phyloP scores from a whole-genome alignment of 768 basidiomycete genomes.

The Rhodotorula graminis region DNA sequence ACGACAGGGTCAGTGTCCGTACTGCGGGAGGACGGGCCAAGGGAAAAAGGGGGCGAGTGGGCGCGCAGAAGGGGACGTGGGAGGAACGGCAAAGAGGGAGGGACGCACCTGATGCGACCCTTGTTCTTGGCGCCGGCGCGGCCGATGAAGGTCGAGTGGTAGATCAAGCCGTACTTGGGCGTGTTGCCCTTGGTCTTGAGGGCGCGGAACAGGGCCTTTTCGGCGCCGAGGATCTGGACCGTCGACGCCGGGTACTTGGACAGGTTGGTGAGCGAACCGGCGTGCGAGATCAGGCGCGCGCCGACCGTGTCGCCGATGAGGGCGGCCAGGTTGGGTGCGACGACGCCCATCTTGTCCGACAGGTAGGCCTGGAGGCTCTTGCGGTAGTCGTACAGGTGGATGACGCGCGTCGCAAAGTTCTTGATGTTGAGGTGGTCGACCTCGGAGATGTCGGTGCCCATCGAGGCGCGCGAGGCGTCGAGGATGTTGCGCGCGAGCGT shows the following conservation, averaged over 20 bases:
- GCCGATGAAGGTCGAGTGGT: conserved; percentile 94
- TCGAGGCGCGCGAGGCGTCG: conserved; percentile 87
- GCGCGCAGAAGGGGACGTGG: no score
- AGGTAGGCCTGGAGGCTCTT: conserved; percentile 81
- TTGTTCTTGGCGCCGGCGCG: conserved; percentile 91
- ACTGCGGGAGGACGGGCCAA: neutral
- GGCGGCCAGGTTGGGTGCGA: conserved; percentile 90
- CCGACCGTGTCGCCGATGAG: conserved; percentile 73
- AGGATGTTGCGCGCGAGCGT: conserved; percentile 87
- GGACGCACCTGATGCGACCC: conserved; percentile 56
- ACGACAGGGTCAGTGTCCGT: neutral
- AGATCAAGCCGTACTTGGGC: conserved; percentile 85
- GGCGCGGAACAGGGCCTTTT: conserved; percentile 95
- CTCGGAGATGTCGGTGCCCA: conserved; percentile 85
- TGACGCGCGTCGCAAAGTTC: conserved; percentile 80
- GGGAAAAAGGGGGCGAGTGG: neutral
- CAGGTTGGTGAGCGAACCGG: conserved; percentile 90
- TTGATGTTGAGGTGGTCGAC: conserved; percentile 95
- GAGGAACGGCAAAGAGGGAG: neutral
- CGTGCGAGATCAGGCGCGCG: conserved; percentile 74
- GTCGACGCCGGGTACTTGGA: conserved; percentile 98
- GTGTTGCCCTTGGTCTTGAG: conserved; percentile 99
- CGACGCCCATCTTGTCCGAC: conserved; percentile 94
- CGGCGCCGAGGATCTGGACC: conserved; percentile 94
- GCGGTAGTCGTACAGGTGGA: conserved; percentile 89